Percentiles rank a stretch among this genome's conserved stretches.
Evolutionary conservation across 768 basidiomycete genomes (phyloP).

Genomic region (Rhizopogon roseolus): DNA sequence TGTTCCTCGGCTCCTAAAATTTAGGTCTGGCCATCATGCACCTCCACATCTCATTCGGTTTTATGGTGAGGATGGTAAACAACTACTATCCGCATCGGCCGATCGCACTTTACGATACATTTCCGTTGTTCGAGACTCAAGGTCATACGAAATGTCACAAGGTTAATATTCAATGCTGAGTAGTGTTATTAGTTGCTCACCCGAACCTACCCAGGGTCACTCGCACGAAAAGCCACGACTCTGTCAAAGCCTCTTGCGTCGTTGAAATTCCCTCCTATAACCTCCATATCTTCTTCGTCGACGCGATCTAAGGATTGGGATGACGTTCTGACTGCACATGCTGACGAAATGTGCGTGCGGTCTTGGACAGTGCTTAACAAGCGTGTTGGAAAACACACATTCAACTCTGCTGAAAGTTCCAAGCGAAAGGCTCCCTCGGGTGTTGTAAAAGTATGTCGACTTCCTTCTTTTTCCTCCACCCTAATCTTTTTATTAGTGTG

Average conservation of each 20-base stretch:
- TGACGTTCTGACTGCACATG: constrained; percentile 88
- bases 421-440: constrained; percentile 51
- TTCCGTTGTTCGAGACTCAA: constrained; percentile 90
- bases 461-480: neutral
- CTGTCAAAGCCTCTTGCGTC: constrained; percentile 76
- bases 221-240: constrained; percentile 73
- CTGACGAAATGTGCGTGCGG: constrained; percentile 75
- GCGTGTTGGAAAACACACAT: constrained; percentile 68
- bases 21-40: constrained; percentile 85
- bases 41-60: constrained; percentile 92
- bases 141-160: constrained; percentile 93
- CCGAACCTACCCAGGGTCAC: constrained; percentile 53
- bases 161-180: constrained; percentile 37
- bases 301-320: constrained; percentile 95
- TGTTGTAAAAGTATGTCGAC: constrained; percentile 58
- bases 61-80: constrained; percentile 97
- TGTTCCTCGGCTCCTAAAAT: constrained; percentile 85
- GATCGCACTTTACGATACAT: constrained; percentile 89
- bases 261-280: constrained; percentile 81
- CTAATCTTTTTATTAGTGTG: constrained; percentile 42
- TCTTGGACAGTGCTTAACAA: constrained; percentile 89
- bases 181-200: constrained; percentile 1
- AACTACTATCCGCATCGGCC: constrained; percentile 80
- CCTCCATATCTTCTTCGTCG: constrained; percentile 72
- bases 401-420: constrained; percentile 49